phyloP scores from a whole-genome alignment of 108 stramenopile species.

The Pseudonitzschia multistriata region DNA sequence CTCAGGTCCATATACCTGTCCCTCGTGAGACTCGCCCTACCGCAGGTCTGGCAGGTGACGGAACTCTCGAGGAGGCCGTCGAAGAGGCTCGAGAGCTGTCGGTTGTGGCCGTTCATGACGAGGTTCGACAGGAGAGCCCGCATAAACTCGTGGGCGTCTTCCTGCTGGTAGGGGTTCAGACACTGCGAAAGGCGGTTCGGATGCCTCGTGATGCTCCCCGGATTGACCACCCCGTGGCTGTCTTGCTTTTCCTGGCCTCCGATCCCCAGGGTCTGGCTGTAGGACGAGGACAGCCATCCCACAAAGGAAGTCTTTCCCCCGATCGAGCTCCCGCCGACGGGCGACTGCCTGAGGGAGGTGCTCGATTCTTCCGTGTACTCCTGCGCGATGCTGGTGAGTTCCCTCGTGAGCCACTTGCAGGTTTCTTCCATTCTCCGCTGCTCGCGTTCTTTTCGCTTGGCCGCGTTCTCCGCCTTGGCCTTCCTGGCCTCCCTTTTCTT shows the following conservation, averaged over 20 bases:
- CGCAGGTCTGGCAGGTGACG: slow-evolving; percentile 81
- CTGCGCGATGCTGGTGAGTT: slow-evolving; percentile 70
- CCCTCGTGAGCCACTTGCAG: slow-evolving; percentile 74
- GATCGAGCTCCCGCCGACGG: not conserved
- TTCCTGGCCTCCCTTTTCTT: slow-evolving; percentile 18
- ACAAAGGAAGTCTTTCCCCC: slow-evolving; percentile 7
- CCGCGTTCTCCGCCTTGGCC: slow-evolving; percentile 9
- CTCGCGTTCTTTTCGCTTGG: slow-evolving; percentile 29
- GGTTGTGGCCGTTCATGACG: slow-evolving; percentile 84
- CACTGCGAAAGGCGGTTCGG: slow-evolving; percentile 75
- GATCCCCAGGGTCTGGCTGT: slow-evolving; percentile 8
- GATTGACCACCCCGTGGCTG: slow-evolving; percentile 50
- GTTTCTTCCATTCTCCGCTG: slow-evolving; percentile 40
- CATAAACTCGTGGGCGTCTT: slow-evolving; percentile 89
- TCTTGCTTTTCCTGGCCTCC: not conserved
- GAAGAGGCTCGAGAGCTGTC: slow-evolving; percentile 73
- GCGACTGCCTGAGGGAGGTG: not conserved
- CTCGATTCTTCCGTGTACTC: slow-evolving; percentile 43
- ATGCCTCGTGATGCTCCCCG: slow-evolving; percentile 75
- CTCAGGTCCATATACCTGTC: slow-evolving; percentile 89
- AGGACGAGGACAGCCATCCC: slow-evolving; percentile 18
- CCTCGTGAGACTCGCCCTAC: slow-evolving; percentile 64
- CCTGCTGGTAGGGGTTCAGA: slow-evolving; percentile 78
- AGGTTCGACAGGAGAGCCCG: slow-evolving; percentile 74
- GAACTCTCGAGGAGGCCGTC: slow-evolving; percentile 84